phyloP scores from a whole-genome alignment of 75 land plant species.

The Pinus taeda region DNA sequence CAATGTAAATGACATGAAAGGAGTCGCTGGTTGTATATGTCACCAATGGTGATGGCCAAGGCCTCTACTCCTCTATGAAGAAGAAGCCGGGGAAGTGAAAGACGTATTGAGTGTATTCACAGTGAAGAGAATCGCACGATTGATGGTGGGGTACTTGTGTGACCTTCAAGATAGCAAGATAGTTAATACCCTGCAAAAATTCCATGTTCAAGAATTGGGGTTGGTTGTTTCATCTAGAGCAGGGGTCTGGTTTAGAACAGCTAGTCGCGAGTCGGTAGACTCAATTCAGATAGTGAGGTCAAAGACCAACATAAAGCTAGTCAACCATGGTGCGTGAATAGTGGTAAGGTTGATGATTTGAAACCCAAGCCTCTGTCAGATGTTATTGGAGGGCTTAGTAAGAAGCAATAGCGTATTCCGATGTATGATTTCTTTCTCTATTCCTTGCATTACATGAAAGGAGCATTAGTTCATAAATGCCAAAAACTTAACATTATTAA shows the following conservation, averaged over 20 bases:
- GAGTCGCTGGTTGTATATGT: too few species aligned
- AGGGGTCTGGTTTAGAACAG: constrained; percentile 28
- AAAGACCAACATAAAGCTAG: neutral
- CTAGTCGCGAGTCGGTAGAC: constrained; percentile 11
- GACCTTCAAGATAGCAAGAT: constrained; percentile 34
- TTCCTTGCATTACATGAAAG: too few species aligned
- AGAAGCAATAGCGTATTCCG: constrained; percentile 57
- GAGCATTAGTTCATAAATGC: too few species aligned
- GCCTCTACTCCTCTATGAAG: constrained; percentile 7
- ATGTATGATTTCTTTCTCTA: constrained; percentile 41
- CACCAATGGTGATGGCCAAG: neutral
- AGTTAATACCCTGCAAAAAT: constrained; percentile 42
- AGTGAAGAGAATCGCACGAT: constrained; percentile 54
- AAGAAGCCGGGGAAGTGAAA: constrained; percentile 31
- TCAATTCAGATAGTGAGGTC: neutral
- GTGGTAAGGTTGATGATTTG: neutral
- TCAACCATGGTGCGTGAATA: constrained; percentile 14
- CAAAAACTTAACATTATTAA: too few species aligned
- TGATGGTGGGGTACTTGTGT: constrained; percentile 89
- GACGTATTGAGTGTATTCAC: constrained; percentile 36
- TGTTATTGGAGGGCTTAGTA: constrained; percentile 41
- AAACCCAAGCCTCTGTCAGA: constrained; percentile 55
- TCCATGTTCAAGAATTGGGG: constrained; percentile 10
- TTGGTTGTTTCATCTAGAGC: constrained; percentile 7
- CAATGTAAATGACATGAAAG: too few species aligned